Evolutionary conservation across 179 eudicot species (phyloP), one percentile per base, ranked within the genome.

Genomic region (Spergularia azorica): DNA sequence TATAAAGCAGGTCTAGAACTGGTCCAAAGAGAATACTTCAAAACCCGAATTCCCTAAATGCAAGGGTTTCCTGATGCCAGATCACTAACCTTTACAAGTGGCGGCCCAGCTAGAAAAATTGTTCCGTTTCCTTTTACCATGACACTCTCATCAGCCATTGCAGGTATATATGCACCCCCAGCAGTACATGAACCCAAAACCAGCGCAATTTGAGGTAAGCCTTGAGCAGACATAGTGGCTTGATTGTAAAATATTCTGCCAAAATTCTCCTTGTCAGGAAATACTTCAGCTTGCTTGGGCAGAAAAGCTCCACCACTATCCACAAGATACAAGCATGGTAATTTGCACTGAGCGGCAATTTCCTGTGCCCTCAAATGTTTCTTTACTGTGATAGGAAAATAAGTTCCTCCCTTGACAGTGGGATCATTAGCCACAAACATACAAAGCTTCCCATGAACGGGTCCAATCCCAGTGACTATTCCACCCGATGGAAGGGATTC

Each of bases 291-390:
- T 81, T 95, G 99, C 85, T 90, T 94, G 9, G 98, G 99, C 76
- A 95, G 98, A 83, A 93, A 93, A 82, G 98, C 99, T 67, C 99
- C 99, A 67, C 99, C 99, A 79, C 99, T 95, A 68, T 95, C 98
- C 72, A 95, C 99, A 79, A 95, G 99, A 81, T 95, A 95, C 85
- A 95, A 71, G 87, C 99, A 95, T 48, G 99, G 99, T 58, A 95
- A 80, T 73, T 79, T 90, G 86, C 98, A 95, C 41, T 86, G 92
- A 71, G 93, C 88, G 17, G 99, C 99, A 79, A 95, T 94, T 82
- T 95, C 98, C 83, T 95, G 99, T 55, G 99, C 99, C 86, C 99
- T 85, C 50, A 95, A 86, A 82, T 95, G 98, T 67, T 95, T 95
- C 87, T 95, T 95, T 32, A 94, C 90, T 57, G 99, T 95, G 74